Conservation (phyloP, 768 basidiomycete genomes). For the Sporobolomyces roseus region DNA sequence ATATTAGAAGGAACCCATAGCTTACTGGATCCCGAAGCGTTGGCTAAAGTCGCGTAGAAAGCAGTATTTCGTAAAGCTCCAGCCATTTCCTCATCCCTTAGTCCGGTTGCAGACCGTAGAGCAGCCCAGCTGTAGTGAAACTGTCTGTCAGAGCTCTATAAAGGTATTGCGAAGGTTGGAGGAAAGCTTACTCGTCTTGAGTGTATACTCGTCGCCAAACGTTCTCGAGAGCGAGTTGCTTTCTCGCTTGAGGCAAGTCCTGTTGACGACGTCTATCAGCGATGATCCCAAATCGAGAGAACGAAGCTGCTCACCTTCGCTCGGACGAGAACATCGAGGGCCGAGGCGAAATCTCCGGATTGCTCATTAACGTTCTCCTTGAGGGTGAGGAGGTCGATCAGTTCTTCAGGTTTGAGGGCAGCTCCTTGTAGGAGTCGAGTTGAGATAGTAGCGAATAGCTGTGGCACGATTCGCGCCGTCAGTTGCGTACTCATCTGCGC, state of each 20-base stretch:
- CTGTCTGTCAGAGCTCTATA: too few relatives aligned
- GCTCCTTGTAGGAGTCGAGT: conserved; percentile 69
- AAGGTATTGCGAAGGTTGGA: background rate
- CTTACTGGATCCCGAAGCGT: conserved; percentile 39
- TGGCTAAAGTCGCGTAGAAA: conserved; percentile 61
- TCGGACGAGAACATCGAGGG: conserved; percentile 55
- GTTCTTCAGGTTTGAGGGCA: conserved; percentile 70
- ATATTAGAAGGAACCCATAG: too few relatives aligned
- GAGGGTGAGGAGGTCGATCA: conserved; percentile 75
- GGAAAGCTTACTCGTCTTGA: conserved; percentile 71
- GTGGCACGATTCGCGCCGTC: background rate
- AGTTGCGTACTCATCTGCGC: too few relatives aligned
- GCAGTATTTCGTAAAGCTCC: conserved; percentile 69
- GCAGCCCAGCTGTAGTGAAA: conserved; percentile 63
- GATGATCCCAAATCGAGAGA: too few relatives aligned
- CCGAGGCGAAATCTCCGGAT: conserved; percentile 53
- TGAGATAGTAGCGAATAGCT: conserved; percentile 70
- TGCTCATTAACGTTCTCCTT: conserved; percentile 65
- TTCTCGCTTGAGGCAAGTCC: conserved; percentile 68
- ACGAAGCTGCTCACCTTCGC: conserved; percentile 49
- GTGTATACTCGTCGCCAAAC: conserved; percentile 85
- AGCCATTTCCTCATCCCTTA: conserved; percentile 72
- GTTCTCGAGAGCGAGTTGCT: conserved; percentile 64
- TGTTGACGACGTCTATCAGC: conserved; percentile 45
- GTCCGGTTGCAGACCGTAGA: conserved; percentile 67